These are phyloP conservation scores for Magnusiomyces ingens DNA, from an alignment of 1,139 yeast genomes.

Conservation along the genomic window DNA sequence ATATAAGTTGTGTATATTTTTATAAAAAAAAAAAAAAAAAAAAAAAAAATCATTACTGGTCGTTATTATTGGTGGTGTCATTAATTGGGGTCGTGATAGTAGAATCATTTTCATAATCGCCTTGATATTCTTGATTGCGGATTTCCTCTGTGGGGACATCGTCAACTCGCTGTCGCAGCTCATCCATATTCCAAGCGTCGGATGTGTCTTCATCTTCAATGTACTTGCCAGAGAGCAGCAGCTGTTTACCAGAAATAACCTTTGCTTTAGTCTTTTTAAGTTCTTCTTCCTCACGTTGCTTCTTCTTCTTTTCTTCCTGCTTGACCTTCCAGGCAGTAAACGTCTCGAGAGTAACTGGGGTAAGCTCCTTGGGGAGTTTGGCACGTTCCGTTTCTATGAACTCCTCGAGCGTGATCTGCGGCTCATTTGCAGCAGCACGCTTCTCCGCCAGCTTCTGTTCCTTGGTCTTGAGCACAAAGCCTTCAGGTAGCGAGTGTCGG, in stretches of 20 bases:
- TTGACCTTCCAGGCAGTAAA: slow-evolving; percentile 79
- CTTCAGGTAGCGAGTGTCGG: slow-evolving; percentile 94
- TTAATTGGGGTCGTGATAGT: not conserved
- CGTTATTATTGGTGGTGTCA: not conserved
- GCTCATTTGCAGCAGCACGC: slow-evolving; percentile 77
- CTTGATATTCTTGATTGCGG: slow-evolving; percentile 3
- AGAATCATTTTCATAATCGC: slow-evolving; percentile 2
- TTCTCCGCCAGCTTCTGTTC: slow-evolving; percentile 90
- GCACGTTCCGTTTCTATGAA: slow-evolving; percentile 91
- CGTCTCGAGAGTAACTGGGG: slow-evolving; percentile 83
- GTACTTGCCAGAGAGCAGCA: slow-evolving; percentile 63
- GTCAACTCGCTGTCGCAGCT: slow-evolving; percentile 30
- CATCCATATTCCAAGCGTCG: slow-evolving; percentile 40
- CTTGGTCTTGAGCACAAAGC: slow-evolving; percentile 91
- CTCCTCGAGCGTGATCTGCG: slow-evolving; percentile 90
- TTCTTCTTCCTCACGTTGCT: slow-evolving; percentile 36
- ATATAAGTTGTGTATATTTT: not conserved
- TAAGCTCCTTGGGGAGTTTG: slow-evolving; percentile 68
- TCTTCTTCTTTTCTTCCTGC: slow-evolving; percentile 55
- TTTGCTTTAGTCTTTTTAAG: slow-evolving; percentile 41
- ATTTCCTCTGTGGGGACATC: slow-evolving; percentile 17
- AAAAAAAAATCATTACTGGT: not conserved
- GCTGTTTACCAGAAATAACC: slow-evolving; percentile 70
- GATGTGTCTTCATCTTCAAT: slow-evolving; percentile 56
- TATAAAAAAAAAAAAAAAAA: slow-evolving; percentile 2